Conservation (phyloP, 208 protist genomes). For the Phytomonas sp. region DNA sequence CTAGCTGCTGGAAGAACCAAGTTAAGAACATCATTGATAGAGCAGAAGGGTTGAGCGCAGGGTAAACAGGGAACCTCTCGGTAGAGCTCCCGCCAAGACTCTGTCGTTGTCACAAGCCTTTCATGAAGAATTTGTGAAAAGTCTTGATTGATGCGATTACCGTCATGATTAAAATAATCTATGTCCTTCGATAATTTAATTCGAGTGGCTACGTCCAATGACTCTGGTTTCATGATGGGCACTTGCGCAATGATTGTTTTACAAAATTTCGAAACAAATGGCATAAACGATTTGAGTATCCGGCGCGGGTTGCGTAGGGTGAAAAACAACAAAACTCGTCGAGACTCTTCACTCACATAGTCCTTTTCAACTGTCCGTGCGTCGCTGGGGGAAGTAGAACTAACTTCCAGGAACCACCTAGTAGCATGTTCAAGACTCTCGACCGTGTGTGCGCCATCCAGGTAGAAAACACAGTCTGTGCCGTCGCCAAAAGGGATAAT, state of each 20-base stretch:
- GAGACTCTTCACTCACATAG: constrained; percentile 10
- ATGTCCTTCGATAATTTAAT: not conserved
- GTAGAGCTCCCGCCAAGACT: constrained; percentile 62
- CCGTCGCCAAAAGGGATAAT: constrained; percentile 18
- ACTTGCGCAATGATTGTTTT: constrained; percentile 54
- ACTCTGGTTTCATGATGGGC: constrained; percentile 20
- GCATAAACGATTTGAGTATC: constrained; percentile 77
- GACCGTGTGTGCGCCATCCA: constrained; percentile 86
- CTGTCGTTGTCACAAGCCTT: constrained; percentile 18
- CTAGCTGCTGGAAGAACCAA: constrained; percentile 31
- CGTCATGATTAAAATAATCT: not conserved
- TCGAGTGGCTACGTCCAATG: constrained; percentile 11
- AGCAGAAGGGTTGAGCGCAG: constrained; percentile 33
- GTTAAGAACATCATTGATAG: constrained; percentile 55
- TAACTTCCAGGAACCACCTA: constrained; percentile 76
- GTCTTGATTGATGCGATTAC: not conserved
- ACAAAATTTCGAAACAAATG: constrained; percentile 42
- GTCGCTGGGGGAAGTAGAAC: constrained; percentile 27
- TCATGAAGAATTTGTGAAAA: not conserved
- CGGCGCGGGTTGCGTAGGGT: constrained; percentile 47
- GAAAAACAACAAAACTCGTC: constrained; percentile 75
- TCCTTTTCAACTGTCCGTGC: not conserved
- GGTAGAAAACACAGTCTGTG: constrained; percentile 43
- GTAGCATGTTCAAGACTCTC: constrained; percentile 66
- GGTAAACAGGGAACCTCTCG: constrained; percentile 58